Conservation (phyloP, 2,329 filamentous ascomycete genomes). For the Lecanicillium sp. region DNA sequence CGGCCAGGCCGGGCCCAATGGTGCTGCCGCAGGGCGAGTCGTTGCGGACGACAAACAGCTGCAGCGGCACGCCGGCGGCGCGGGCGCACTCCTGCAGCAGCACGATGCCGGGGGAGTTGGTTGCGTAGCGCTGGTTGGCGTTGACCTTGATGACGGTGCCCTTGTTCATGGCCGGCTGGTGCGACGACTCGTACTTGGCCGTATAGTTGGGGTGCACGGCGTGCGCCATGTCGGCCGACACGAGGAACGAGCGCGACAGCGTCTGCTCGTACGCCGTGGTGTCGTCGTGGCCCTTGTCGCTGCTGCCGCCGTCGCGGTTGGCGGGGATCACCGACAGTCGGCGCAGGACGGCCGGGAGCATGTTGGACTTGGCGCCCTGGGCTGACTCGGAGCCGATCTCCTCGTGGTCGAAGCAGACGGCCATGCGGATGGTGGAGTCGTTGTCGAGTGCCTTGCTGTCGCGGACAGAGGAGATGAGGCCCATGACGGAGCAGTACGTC, state of each 20-base stretch:
- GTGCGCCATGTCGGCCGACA: slow-evolving; percentile 97
- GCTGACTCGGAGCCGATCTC: slow-evolving; percentile 90
- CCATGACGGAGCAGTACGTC: slow-evolving; percentile 86
- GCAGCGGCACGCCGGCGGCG: slow-evolving; percentile 69
- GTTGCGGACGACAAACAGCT: slow-evolving; percentile 94
- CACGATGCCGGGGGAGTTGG: slow-evolving; percentile 91
- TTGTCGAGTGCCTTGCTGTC: slow-evolving; percentile 57
- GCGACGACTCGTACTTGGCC: slow-evolving; percentile 82
- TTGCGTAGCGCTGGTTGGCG: slow-evolving; percentile 93
- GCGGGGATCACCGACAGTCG: slow-evolving; percentile 75
- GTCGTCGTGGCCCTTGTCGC: slow-evolving; percentile 54
- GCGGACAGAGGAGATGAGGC: slow-evolving; percentile 70
- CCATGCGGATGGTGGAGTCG: slow-evolving; percentile 78
- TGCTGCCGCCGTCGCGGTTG: slow-evolving; percentile 57
- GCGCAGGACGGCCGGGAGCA: slow-evolving; percentile 78
- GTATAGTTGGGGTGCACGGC: slow-evolving; percentile 92
- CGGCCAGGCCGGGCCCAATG: slow-evolving; percentile 93
- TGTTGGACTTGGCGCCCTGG: slow-evolving; percentile 88
- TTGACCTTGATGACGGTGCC: slow-evolving; percentile 97
- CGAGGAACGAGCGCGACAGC: slow-evolving; percentile 79
- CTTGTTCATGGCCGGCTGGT: slow-evolving; percentile 92
- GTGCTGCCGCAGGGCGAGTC: slow-evolving; percentile 92
- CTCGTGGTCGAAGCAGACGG: slow-evolving; percentile 94
- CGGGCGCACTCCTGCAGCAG: slow-evolving; percentile 81
- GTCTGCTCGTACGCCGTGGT: slow-evolving; percentile 90